Evolutionary conservation across 78 protist species (phyloP), one percentile per base, ranked within the genome.

Genomic region (Salpingoeca rosetta): DNA sequence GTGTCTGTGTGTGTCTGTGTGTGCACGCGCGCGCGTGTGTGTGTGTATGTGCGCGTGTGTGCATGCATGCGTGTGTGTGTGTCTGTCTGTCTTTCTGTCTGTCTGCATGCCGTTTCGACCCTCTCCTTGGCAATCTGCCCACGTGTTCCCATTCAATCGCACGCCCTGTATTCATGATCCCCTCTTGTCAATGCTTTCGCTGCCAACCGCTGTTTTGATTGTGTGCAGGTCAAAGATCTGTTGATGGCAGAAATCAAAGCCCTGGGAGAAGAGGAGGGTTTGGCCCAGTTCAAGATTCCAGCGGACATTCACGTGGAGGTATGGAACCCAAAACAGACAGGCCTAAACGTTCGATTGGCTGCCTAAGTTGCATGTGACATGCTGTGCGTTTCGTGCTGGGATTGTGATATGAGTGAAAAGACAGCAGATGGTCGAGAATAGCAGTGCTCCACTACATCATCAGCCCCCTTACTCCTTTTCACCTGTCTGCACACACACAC

Each of bases 401-500:
- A n/a, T n/a, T n/a, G n/a, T n/a, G n/a, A n/a, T n/a, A n/a, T n/a
- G n/a, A n/a, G n/a, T n/a, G n/a, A n/a, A n/a, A n/a, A n/a, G n/a
- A n/a, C n/a, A n/a, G n/a, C n/a, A 83, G 77, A 72, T 41, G 85
- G 72, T 75, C 73, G 65, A 89, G 92, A 2, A 88, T 91, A 28
- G 91, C 88, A 80, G 45, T 88, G 37, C 90, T 88, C 45, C 89
- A 82, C 77, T 51, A 86, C 36, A 42, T 91, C 35, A 81, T 57
- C 51, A 31, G 88, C 42, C 65, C 31, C 65, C 31, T n/a, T n/a
- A n/a, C n/a, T n/a, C n/a, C n/a, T n/a, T n/a, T n/a, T n/a, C n/a
- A n/a, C n/a, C n/a, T n/a, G n/a, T n/a, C n/a, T n/a, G n/a, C n/a
- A n/a, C n/a, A n/a, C n/a, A n/a, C n/a, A n/a, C n/a, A n/a, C n/a